These are phyloP conservation scores for Vitis amurensis DNA, from an alignment of 164 flowering plant genomes.

Conservation along the genomic window DNA sequence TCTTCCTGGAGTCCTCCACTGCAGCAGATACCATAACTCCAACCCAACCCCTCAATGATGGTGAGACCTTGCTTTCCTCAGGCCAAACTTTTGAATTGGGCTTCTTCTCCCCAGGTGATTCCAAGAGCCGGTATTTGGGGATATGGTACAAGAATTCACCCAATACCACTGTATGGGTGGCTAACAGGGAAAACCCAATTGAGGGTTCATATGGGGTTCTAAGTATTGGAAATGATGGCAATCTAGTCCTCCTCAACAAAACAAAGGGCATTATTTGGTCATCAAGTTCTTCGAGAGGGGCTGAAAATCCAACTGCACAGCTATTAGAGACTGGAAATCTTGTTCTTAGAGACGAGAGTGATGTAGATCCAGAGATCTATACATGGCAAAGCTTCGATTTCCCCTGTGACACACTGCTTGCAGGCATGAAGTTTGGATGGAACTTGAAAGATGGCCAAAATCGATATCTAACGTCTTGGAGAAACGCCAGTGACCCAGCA, in stretches of 20 bases:
- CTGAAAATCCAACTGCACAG: neutral
- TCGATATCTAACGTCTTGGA: slow-evolving; percentile 31
- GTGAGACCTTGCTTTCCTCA: slow-evolving; percentile 1
- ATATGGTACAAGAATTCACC: slow-evolving; percentile 23
- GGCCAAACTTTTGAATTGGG: slow-evolving; percentile 13
- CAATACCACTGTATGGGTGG: slow-evolving; percentile 23
- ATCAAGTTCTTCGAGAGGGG: neutral
- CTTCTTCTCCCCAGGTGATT: slow-evolving; percentile 22
- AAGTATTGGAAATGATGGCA: slow-evolving; percentile 1
- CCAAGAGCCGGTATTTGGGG: slow-evolving; percentile 12
- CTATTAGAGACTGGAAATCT: slow-evolving; percentile 24
- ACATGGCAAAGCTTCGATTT: slow-evolving; percentile 29
- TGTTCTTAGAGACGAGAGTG: slow-evolving; percentile 3
- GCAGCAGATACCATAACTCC: neutral
- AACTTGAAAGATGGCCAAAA: slow-evolving; percentile 5
- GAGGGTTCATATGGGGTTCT: slow-evolving; percentile 9
- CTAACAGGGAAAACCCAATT: slow-evolving; percentile 20
- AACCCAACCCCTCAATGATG: slow-evolving; percentile 3
- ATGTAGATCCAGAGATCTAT: neutral
- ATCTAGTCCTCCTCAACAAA: neutral
- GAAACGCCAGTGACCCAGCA: slow-evolving; percentile 24
- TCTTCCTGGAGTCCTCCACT: too few species aligned
- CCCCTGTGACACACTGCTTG: slow-evolving; percentile 19
- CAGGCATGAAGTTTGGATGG: slow-evolving; percentile 27
- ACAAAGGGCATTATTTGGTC: slow-evolving; percentile 12